Percentiles rank a stretch among this genome's conserved stretches.
These are phyloP conservation scores for Emericellopsis cladophorae DNA, from an alignment of 2,329 filamentous ascomycete genomes.

Conservation along the genomic window DNA sequence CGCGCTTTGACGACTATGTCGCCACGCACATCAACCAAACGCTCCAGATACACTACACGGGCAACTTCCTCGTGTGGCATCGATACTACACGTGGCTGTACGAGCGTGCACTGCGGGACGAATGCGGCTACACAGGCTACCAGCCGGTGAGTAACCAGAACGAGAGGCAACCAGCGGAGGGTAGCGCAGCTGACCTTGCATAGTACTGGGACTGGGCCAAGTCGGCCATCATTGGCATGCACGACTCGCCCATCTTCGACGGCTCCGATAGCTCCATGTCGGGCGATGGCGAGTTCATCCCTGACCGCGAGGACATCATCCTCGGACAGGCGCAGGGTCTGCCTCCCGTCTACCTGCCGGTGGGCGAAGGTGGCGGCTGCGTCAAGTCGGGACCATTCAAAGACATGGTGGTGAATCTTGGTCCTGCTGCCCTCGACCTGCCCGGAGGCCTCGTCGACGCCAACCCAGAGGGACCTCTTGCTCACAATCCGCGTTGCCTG, in stretches of 20 bases:
- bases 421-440: conserved; percentile 18
- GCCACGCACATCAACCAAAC: conserved; percentile 35
- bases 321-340: conserved; percentile 13
- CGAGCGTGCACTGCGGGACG: conserved; percentile 15
- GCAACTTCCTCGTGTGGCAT: conserved; percentile 17
- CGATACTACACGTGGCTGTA: conserved; percentile 18
- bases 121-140: conserved; percentile 22
- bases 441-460: conserved; percentile 10
- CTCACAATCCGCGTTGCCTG: conserved; percentile 29
- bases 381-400: conserved; percentile 36
- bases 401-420: conserved; percentile 25
- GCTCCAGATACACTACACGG: conserved; percentile 25
- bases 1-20: conserved; percentile 36
- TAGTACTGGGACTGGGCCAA: conserved; percentile 34
- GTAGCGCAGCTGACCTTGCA: not conserved
- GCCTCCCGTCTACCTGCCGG: conserved; percentile 18
- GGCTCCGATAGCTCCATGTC: conserved; percentile 30
- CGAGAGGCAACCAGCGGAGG: not conserved
- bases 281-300: conserved; percentile 25
- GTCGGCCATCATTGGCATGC: conserved; percentile 18
- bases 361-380: conserved; percentile 43
- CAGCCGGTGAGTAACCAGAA: conserved; percentile 20
- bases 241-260: conserved; percentile 32
- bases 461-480: conserved; percentile 12
- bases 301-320: conserved; percentile 9